Evolutionary conservation across 2,329 filamentous ascomycete species (phyloP), one percentile per base, ranked within the genome.

Genomic region (Sporothrix pseudoabietina): DNA sequence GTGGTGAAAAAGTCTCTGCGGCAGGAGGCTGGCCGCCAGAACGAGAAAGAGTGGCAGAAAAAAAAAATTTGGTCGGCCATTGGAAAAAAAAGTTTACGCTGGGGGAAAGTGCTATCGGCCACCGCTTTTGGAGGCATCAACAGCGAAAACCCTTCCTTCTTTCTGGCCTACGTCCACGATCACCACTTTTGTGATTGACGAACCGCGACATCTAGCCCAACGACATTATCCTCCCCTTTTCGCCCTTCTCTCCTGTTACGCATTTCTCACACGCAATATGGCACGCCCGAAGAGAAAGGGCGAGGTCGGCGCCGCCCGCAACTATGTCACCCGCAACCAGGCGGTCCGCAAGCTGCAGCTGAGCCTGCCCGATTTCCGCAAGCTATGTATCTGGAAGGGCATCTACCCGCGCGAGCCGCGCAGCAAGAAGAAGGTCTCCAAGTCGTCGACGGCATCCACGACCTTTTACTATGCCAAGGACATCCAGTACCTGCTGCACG

Each of bases 371-470:
- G 96, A 99, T 84, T 99, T 99, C 85, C 91, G 96, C 84, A 92
- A 97, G 85, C 88, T 99, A 81, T 99, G 96, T 85, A 99, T 99
- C 83, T 99, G 97, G 91, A 98, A 98, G 87, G 96, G 94, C 79
- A 98, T 99, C 82, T 99, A 98, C 84, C 96, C 96, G 77, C 92
- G 96, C 80, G 96, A 99, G 86, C 96, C 96, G 76, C 90, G 96
- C 80, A 97, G 92, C 86, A 95, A 94, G 87, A 98, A 97, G 87
- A 98, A 98, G 88, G 96, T 93, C 57, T 93, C 92, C 80, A 97
- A 97, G 83, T 94, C 93, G 74, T 90, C 94, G 35, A 97, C 93
- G 49, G 90, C 92, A 75, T 94, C 92, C 72, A 98, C 95, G 39
- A 99, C 96, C 75, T 99, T 98, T 78, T 92, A 92, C 84, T 92